Evolutionary conservation across 441 rosid species (phyloP), one percentile per base, ranked within the genome.

Genomic region (Jatropha podagrica): DNA sequence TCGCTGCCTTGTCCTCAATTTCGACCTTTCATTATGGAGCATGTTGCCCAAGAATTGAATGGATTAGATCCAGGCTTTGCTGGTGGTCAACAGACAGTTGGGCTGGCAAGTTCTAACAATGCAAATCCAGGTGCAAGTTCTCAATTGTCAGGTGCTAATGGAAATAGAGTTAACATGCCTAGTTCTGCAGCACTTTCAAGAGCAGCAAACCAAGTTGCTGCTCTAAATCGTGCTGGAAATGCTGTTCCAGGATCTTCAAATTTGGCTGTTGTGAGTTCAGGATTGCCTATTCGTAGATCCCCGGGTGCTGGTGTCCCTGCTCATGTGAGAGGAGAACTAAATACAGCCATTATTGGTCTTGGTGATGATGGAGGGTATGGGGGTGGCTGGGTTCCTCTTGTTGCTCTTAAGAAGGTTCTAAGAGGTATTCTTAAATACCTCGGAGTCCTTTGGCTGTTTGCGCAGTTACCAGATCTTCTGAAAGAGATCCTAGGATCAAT

Each of bases 301-400:
- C 91, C 95, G 8, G 95, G 95, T 54, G 78, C 83, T 75, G 91
- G 85, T 79, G 96, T 93, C 69, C 95, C 98, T 75, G 91, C 98
- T 64, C 96, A 92, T 76, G 95, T 93, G 42, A 88, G 98, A 84
- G 99, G 98, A 78, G 99, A 96, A 72, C 81, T 94, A 69, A 94
- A 94, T 83, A 94, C 98, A 9, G 97, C 99, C 44, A 96, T 94
- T 78, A 94, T 96, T 49, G 98, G 99, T 75, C 92, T 96, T 69
- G 98, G 98, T 67, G 99, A 96, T 74, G 99, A 96, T 90, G 99
- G 99, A 78, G 99, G 98, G 62, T 94, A 96, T 85, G 98, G 98
- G 26, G 99, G 98, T 72, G 98, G 98, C 66, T 96, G 98, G 98
- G 99, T 96, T 83, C 99, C 99, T 71, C 96, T 96, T 85, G 94